These are phyloP conservation scores for Suhomyces yuchorum DNA, from an alignment of 1,139 yeast genomes.

Conservation along the genomic window DNA sequence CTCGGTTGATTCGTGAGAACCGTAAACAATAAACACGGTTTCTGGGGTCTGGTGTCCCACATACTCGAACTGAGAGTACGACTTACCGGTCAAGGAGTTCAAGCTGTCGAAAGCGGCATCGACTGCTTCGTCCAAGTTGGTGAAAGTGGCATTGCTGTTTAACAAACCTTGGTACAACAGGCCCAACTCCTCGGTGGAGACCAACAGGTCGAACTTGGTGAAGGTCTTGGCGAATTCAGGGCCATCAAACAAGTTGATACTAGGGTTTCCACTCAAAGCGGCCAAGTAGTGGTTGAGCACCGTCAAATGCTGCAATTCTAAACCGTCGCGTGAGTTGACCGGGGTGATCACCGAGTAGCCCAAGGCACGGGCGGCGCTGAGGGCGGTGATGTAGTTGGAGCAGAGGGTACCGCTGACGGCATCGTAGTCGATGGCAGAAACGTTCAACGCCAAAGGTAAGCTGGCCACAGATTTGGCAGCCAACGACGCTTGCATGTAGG, in stretches of 20 bases:
- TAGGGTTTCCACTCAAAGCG: constrained; percentile 52
- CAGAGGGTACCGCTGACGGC: constrained; percentile 51
- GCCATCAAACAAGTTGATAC: constrained; percentile 80
- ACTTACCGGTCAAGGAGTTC: constrained; percentile 60
- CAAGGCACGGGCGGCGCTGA: constrained; percentile 63
- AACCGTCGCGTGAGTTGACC: constrained; percentile 45
- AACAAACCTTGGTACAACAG: constrained; percentile 43
- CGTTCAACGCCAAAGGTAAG: constrained; percentile 70
- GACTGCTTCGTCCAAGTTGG: constrained; percentile 41
- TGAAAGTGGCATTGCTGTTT: constrained; percentile 23
- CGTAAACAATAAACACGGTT: constrained; percentile 76
- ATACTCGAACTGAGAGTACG: constrained; percentile 71
- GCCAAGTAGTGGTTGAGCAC: constrained; percentile 69
- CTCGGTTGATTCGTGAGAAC: constrained; percentile 65
- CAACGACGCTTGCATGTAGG: constrained; percentile 61
- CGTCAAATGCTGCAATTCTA: constrained; percentile 69
- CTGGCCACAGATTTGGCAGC: constrained; percentile 37
- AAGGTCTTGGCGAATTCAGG: constrained; percentile 62
- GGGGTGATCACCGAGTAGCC: constrained; percentile 78
- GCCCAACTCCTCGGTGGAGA: constrained; percentile 49
- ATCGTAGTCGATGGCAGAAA: constrained; percentile 74
- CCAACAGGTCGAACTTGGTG: constrained; percentile 49
- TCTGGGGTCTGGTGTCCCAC: constrained; percentile 62
- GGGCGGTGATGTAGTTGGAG: constrained; percentile 67
- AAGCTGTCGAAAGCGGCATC: constrained; percentile 48